Conservation (phyloP, 306 rosid species). For the Myrica gale region DNA sequence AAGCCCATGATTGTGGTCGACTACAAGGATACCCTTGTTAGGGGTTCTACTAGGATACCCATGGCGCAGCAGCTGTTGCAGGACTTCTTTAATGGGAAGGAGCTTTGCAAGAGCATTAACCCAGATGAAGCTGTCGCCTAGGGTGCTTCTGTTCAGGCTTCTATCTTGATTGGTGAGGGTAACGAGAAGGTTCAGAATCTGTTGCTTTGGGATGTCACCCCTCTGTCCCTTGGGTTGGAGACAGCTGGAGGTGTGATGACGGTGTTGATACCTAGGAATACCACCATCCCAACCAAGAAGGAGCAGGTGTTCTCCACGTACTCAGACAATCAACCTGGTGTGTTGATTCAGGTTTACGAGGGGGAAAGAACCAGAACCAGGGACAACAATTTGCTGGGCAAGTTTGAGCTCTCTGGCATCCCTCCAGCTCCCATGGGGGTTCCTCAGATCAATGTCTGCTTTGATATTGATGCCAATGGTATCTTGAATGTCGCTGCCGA, state of each 20-base stretch:
- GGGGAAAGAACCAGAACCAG: conserved; percentile 69
- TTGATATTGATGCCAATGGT: conserved; percentile 70
- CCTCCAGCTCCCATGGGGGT: conserved; percentile 81
- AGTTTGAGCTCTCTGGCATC: conserved; percentile 72
- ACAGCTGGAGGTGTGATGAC: conserved; percentile 86
- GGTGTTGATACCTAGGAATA: conserved; percentile 64
- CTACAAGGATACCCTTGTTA: conserved; percentile 72
- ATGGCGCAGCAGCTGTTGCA: conserved; percentile 74
- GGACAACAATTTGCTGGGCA: conserved; percentile 71
- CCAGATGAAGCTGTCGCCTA: conserved; percentile 77
- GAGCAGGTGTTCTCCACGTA: conserved; percentile 71
- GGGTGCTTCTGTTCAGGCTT: conserved; percentile 80
- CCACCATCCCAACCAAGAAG: conserved; percentile 73
- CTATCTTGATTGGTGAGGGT: conserved; percentile 71
- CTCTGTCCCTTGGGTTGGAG: conserved; percentile 62
- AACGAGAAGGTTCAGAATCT: conserved; percentile 75
- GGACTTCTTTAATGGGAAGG: conserved; percentile 79
- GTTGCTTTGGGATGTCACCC: conserved; percentile 71
- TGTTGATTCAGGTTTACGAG: conserved; percentile 71
- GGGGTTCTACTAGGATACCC: conserved; percentile 81
- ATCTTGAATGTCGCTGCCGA: conserved; percentile 70
- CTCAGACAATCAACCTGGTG: conserved; percentile 72
- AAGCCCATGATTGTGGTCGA: conserved; percentile 63
- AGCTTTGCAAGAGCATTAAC: conserved; percentile 69
- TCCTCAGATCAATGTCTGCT: conserved; percentile 72